A percentile compares a stretch with the other conserved stretches of the same genome.
Conservation (phyloP, 169 alveolate species). For the Cryptosporidium sp. region DNA sequence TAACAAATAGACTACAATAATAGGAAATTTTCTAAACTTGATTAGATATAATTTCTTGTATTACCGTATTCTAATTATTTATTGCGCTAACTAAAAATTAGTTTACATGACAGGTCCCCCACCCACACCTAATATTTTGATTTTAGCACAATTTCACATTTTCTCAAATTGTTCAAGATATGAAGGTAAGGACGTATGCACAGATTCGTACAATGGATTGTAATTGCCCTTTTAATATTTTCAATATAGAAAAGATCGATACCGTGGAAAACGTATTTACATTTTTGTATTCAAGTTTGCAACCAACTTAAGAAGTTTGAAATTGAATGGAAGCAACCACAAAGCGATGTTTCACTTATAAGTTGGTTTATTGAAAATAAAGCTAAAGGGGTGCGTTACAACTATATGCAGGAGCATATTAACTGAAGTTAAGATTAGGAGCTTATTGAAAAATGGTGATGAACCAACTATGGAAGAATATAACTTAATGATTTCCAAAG, state of each 20-base stretch:
- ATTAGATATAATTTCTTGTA: too few species aligned
- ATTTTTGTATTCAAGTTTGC: slow-evolving; percentile 42
- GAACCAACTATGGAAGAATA: slow-evolving; percentile 22
- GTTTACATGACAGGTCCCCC: background rate
- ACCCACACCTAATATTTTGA: background rate
- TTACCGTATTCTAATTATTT: too few species aligned
- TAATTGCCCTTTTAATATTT: background rate
- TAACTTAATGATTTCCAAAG: slow-evolving; percentile 30
- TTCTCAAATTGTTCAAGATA: background rate
- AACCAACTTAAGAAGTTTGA: slow-evolving; percentile 43
- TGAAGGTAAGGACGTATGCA: background rate
- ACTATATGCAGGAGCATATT: background rate
- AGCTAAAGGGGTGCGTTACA: background rate
- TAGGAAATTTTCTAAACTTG: background rate
- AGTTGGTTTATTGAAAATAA: slow-evolving; percentile 30
- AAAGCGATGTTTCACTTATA: slow-evolving; percentile 60
- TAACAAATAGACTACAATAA: background rate
- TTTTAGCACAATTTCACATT: background rate
- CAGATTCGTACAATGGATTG: background rate
- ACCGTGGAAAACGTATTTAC: slow-evolving; percentile 22
- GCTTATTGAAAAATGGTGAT: background rate
- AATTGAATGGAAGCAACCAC: slow-evolving; percentile 59
- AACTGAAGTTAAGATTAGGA: background rate
- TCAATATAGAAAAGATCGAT: slow-evolving; percentile 23
- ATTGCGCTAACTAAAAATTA: background rate